Evolutionary conservation across 1,139 yeast species (phyloP).

Genomic region (Pichia sp.): DNA sequence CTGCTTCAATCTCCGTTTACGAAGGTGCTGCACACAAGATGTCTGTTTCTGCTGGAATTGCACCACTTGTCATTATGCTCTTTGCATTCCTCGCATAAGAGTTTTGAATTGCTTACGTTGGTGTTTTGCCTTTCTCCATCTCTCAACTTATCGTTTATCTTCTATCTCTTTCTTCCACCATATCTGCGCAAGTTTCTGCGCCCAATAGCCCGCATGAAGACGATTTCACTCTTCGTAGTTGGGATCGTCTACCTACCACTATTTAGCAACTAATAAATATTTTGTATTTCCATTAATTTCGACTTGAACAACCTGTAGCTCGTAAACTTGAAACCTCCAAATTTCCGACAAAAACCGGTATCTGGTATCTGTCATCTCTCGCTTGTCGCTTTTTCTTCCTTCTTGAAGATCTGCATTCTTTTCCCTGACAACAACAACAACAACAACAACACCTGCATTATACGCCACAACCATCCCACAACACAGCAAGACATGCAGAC

Average conservation of each 20-base stretch:
- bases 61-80: conserved; percentile 1
- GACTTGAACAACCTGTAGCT: too few species aligned
- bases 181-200: not conserved
- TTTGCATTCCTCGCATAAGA: conserved; percentile 1
- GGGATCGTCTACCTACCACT: too few species aligned
- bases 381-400: too few species aligned
- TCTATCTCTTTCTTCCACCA: not conserved
- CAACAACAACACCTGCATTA: not conserved
- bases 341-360: not conserved
- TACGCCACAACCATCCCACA: not conserved
- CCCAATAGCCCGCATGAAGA: not conserved
- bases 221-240: not conserved
- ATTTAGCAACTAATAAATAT: too few species aligned
- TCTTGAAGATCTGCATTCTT: too few species aligned
- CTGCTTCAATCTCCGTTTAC: conserved; percentile 1
- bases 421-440: not conserved
- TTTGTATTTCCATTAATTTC: too few species aligned
- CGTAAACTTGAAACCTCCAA: too few species aligned
- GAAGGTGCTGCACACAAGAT: conserved; percentile 4
- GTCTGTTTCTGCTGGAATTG: conserved; percentile 2
- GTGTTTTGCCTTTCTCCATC: not conserved
- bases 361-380: not conserved
- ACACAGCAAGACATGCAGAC: not conserved
- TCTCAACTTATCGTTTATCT: not conserved
- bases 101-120: not conserved